phyloP scores from a whole-genome alignment of 192 early-diverging fungal species.

The Backusella liffmaniae region DNA sequence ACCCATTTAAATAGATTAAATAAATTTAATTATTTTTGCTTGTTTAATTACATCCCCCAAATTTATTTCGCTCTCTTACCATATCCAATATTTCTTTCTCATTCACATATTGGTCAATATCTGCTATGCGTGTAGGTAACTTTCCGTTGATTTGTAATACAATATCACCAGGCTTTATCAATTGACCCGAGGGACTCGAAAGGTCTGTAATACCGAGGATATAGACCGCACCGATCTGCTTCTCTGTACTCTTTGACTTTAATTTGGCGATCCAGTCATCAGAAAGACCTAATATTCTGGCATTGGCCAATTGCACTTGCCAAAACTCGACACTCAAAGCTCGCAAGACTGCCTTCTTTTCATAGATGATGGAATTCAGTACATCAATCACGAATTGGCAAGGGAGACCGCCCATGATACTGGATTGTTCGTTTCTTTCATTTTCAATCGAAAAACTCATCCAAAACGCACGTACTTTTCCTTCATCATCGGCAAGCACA shows the following conservation, averaged over 20 bases:
- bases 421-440: conserved; percentile 50
- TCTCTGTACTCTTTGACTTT: conserved; percentile 28
- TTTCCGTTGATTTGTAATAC: conserved; percentile 66
- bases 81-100: conserved; percentile 48
- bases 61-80: conserved; percentile 29
- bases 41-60: neutral
- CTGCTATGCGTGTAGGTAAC: conserved; percentile 54
- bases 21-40: neutral
- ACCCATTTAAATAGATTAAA: neutral
- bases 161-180: conserved; percentile 64
- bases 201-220: conserved; percentile 54
- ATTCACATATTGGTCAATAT: conserved; percentile 49
- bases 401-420: conserved; percentile 59
- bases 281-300: conserved; percentile 57
- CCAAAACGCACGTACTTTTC: conserved; percentile 63
- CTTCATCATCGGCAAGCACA: conserved; percentile 56
- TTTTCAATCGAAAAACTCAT: conserved; percentile 65
- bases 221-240: conserved; percentile 49
- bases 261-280: conserved; percentile 54
- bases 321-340: conserved; percentile 61
- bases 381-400: conserved; percentile 43
- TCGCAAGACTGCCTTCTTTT: conserved; percentile 46
- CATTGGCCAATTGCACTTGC: conserved; percentile 54
- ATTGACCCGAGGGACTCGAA: conserved; percentile 49
- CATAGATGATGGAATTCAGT: conserved; percentile 45